Percentiles rank a stretch among this genome's conserved stretches.
phyloP scores from a whole-genome alignment of 2,329 filamentous ascomycete species.

The Ophiostoma populinum region DNA sequence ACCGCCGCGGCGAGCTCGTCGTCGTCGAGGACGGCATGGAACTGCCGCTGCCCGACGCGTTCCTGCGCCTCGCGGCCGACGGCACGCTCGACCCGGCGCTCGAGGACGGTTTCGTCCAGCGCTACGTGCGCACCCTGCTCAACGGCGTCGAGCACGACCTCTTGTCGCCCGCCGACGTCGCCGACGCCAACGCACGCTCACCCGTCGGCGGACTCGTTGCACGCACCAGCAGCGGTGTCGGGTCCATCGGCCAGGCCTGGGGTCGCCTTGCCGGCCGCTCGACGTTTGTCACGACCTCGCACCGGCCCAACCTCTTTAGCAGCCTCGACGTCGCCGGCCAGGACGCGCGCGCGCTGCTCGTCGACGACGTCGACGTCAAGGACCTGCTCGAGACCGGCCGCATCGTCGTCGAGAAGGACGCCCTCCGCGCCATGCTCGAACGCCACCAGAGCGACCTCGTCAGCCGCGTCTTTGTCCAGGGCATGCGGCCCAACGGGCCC shows the following conservation, averaged over 20 bases:
- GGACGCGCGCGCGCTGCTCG: slow-evolving; percentile 51
- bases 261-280: slow-evolving; percentile 51
- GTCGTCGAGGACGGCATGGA: slow-evolving; percentile 67
- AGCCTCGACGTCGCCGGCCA: slow-evolving; percentile 46
- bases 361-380: slow-evolving; percentile 86
- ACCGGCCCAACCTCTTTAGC: slow-evolving; percentile 44
- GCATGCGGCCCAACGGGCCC: slow-evolving; percentile 18
- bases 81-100: slow-evolving; percentile 21
- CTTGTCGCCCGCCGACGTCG: not conserved
- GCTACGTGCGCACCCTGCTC: slow-evolving; percentile 52
- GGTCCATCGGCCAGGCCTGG: slow-evolving; percentile 38
- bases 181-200: not conserved
- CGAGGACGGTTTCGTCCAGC: slow-evolving; percentile 30
- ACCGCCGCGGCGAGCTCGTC: slow-evolving; percentile 69
- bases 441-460: slow-evolving; percentile 53
- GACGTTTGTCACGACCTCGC: slow-evolving; percentile 51
- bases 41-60: slow-evolving; percentile 38
- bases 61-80: slow-evolving; percentile 21
- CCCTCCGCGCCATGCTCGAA: slow-evolving; percentile 57
- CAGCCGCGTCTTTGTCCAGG: slow-evolving; percentile 27
- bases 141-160: slow-evolving; percentile 15
- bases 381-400: slow-evolving; percentile 73
- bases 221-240: slow-evolving; percentile 1
- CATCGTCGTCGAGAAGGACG: slow-evolving; percentile 70
- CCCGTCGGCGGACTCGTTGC: slow-evolving; percentile 2